A percentile compares a stretch with the other conserved stretches of the same genome.
These are phyloP conservation scores for Ustanciosporium gigantosporum DNA, from an alignment of 1,284 basidiomycete species.

Conservation along the genomic window DNA sequence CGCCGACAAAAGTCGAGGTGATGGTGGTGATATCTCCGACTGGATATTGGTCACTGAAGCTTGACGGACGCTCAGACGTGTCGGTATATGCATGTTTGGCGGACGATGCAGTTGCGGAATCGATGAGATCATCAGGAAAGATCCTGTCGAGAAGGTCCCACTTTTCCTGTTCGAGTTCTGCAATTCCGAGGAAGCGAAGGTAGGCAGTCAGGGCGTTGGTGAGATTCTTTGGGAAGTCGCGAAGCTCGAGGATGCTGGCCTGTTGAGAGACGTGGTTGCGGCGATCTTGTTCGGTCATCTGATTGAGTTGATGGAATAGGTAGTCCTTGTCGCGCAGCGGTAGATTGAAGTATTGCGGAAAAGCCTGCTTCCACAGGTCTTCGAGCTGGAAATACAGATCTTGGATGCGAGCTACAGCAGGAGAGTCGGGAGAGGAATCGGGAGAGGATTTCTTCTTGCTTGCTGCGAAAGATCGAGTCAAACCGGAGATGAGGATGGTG, in stretches of 20 bases:
- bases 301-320: background rate
- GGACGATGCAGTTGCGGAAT: conserved; percentile 7
- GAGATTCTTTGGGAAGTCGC: conserved; percentile 13
- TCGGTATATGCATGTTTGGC: conserved; percentile 10
- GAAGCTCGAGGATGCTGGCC: conserved; percentile 15
- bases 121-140: conserved; percentile 12
- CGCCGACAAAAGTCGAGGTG: background rate
- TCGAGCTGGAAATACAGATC: conserved; percentile 16
- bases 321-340: too few relatives aligned
- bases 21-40: background rate
- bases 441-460: background rate
- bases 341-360: conserved; percentile 13
- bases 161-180: conserved; percentile 3
- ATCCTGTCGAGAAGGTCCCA: conserved; percentile 14
- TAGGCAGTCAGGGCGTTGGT: conserved; percentile 15
- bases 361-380: conserved; percentile 25
- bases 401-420: conserved; percentile 3
- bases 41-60: background rate
- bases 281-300: conserved; percentile 9
- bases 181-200: conserved; percentile 1
- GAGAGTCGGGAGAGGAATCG: conserved; percentile 3
- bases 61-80: too few relatives aligned
- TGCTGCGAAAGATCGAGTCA: background rate
- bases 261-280: conserved; percentile 33
- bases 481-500: conserved; percentile 11